Evolutionary conservation across 2,329 filamentous ascomycete species (phyloP).

Genomic region (Penicillium sp.): DNA sequence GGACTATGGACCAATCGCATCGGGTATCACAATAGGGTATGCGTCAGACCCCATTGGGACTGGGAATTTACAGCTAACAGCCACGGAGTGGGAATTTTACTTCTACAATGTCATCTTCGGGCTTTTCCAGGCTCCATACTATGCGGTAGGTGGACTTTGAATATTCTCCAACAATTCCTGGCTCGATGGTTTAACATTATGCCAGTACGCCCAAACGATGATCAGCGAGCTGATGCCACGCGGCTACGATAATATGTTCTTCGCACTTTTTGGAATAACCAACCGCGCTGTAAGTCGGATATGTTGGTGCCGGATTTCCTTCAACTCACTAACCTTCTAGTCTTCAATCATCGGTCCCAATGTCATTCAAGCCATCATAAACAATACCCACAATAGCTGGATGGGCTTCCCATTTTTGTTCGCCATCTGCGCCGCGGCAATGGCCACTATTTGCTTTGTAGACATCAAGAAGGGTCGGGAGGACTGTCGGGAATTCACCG

Average conservation of each 20-base stretch:
- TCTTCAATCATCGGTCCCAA: slow-evolving; percentile 40
- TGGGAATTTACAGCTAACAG: slow-evolving; percentile 2
- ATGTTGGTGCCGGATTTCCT: background rate
- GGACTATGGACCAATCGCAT: slow-evolving; percentile 34
- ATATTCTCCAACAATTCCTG: background rate
- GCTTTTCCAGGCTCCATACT: slow-evolving; percentile 38
- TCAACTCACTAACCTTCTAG: slow-evolving; percentile 16
- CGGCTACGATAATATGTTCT: slow-evolving; percentile 41
- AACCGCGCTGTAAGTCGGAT: slow-evolving; percentile 34
- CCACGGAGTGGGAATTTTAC: slow-evolving; percentile 34
- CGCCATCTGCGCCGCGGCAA: slow-evolving; percentile 31
- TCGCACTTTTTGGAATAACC: slow-evolving; percentile 38
- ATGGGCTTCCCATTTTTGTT: slow-evolving; percentile 40
- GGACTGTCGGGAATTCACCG: slow-evolving; percentile 32
- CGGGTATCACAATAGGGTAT: slow-evolving; percentile 34
- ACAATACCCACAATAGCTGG: slow-evolving; percentile 37
- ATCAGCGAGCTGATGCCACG: slow-evolving; percentile 38
- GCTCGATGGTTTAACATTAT: background rate
- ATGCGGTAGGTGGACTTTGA: slow-evolving; percentile 24
- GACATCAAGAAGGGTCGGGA: slow-evolving; percentile 36
- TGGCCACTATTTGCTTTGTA: slow-evolving; percentile 35
- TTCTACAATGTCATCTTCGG: slow-evolving; percentile 39
- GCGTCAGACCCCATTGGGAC: slow-evolving; percentile 5
- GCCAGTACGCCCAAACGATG: slow-evolving; percentile 38
- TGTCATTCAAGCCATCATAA: slow-evolving; percentile 39